A percentile compares a stretch with the other conserved stretches of the same genome.
These are phyloP conservation scores for Crithidia acanthocephali DNA, from an alignment of 208 protist genomes.

Conservation along the genomic window DNA sequence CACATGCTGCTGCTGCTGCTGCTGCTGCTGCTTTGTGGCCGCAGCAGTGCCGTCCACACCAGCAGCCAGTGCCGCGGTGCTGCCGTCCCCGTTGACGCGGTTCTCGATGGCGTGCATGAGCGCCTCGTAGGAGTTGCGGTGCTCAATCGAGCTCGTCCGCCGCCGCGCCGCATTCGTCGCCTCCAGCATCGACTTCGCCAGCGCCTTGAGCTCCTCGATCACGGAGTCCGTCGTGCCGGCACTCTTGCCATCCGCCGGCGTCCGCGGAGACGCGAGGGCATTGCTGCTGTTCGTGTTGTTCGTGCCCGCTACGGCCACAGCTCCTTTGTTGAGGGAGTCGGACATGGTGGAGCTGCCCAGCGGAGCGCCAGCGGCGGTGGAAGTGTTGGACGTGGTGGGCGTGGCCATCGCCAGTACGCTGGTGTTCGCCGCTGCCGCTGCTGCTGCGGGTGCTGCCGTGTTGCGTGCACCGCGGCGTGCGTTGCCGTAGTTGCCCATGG, in stretches of 20 bases:
- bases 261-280: background rate
- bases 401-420: background rate
- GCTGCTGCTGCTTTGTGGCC: background rate
- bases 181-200: constrained; percentile 88
- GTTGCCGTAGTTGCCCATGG: constrained; percentile 16
- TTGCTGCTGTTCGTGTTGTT: constrained; percentile 1
- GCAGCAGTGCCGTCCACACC: background rate
- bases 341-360: background rate
- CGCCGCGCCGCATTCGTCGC: constrained; percentile 71
- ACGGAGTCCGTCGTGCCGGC: constrained; percentile 63
- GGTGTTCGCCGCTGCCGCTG: background rate
- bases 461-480: constrained; percentile 7
- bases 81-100: constrained; percentile 23
- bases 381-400: background rate
- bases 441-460: background rate
- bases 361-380: background rate
- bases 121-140: constrained; percentile 67
- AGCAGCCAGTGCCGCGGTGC: constrained; percentile 3
- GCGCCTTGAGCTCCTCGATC: constrained; percentile 82
- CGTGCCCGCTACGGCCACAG: background rate
- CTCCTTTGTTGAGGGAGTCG: constrained; percentile 5
- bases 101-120: constrained; percentile 69
- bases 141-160: constrained; percentile 51
- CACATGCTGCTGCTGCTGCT: constrained; percentile 7
- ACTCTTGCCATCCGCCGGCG: background rate